Percentiles rank a stretch among this genome's conserved stretches.
These are phyloP conservation scores for Coniella lustricola DNA, from an alignment of 2,329 filamentous ascomycete genomes.

Conservation along the genomic window DNA sequence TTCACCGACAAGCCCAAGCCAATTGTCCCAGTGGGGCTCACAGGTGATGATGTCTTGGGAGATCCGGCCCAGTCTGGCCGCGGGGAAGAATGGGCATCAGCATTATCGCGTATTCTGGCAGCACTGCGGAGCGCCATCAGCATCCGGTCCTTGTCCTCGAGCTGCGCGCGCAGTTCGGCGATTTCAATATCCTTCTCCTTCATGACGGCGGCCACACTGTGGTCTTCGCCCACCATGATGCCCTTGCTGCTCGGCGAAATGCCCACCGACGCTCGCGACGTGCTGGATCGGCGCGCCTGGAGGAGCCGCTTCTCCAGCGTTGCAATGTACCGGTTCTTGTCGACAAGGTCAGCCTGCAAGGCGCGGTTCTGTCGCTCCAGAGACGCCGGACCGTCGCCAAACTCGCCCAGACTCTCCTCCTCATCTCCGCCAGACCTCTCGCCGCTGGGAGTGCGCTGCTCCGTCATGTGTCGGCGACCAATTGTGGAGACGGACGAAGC, in stretches of 20 bases:
- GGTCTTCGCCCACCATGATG: slow-evolving; percentile 70
- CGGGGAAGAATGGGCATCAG: slow-evolving; percentile 33
- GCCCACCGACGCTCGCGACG: slow-evolving; percentile 75
- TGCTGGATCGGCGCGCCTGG: slow-evolving; percentile 83
- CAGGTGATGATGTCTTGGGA: slow-evolving; percentile 21
- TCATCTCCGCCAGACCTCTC: slow-evolving; percentile 43
- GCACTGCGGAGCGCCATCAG: slow-evolving; percentile 77
- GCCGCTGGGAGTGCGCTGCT: slow-evolving; percentile 36
- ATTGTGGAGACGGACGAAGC: slow-evolving; percentile 57
- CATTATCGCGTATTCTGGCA: slow-evolving; percentile 76
- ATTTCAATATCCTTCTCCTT: slow-evolving; percentile 92
- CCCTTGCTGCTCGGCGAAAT: slow-evolving; percentile 54
- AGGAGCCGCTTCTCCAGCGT: slow-evolving; percentile 88
- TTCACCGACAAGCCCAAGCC: slow-evolving; percentile 21
- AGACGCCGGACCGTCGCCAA: slow-evolving; percentile 78
- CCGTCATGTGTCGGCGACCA: slow-evolving; percentile 42
- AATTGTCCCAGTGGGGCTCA: slow-evolving; percentile 18
- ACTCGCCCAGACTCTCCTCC: slow-evolving; percentile 71
- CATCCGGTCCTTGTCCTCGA: slow-evolving; percentile 96
- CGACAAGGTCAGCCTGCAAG: slow-evolving; percentile 89
- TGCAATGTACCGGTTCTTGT: slow-evolving; percentile 94
- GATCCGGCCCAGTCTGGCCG: slow-evolving; percentile 21
- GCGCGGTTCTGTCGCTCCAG: slow-evolving; percentile 79
- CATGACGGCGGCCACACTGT: slow-evolving; percentile 63
- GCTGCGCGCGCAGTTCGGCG: slow-evolving; percentile 74